Conservation (phyloP, 2,329 filamentous ascomycete genomes). For the Dichotomopilus funicola region DNA sequence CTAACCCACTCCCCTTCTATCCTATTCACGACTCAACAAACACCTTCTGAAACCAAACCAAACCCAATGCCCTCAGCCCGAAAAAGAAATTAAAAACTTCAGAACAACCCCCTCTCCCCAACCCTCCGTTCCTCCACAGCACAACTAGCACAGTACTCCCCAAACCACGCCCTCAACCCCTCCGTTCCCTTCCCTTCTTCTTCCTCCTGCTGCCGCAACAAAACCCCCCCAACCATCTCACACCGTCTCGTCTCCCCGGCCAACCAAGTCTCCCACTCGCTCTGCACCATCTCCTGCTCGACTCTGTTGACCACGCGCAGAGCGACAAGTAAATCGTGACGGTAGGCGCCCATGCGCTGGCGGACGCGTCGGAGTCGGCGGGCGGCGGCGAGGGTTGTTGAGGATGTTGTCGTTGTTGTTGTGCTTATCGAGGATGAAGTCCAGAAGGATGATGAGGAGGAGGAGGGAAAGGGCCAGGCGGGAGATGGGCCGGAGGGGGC, state of each 20-base stretch:
- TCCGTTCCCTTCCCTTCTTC: slow-evolving; percentile 22
- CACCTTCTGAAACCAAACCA: no score
- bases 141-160: slow-evolving; percentile 52
- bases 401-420: slow-evolving; percentile 32
- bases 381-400: slow-evolving; percentile 48
- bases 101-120: slow-evolving; percentile 2
- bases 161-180: slow-evolving; percentile 43
- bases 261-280: slow-evolving; percentile 93
- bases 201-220: slow-evolving; percentile 12
- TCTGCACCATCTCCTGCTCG: slow-evolving; percentile 75
- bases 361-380: slow-evolving; percentile 70
- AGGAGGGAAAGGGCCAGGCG: background rate
- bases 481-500: slow-evolving; percentile 35
- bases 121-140: slow-evolving; percentile 36
- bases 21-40: no score
- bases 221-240: slow-evolving; percentile 45
- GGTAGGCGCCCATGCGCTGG: slow-evolving; percentile 73
- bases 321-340: slow-evolving; percentile 85
- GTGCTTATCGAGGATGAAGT: no score
- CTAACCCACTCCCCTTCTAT: no score
- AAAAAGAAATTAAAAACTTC: no score
- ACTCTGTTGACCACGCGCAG: slow-evolving; percentile 85
- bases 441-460: slow-evolving; percentile 29
- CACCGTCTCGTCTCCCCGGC: slow-evolving; percentile 72
- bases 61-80: no score